These are phyloP conservation scores for Gynandropsis gynandra DNA, from an alignment of 345 rosid genomes.

Conservation along the genomic window DNA sequence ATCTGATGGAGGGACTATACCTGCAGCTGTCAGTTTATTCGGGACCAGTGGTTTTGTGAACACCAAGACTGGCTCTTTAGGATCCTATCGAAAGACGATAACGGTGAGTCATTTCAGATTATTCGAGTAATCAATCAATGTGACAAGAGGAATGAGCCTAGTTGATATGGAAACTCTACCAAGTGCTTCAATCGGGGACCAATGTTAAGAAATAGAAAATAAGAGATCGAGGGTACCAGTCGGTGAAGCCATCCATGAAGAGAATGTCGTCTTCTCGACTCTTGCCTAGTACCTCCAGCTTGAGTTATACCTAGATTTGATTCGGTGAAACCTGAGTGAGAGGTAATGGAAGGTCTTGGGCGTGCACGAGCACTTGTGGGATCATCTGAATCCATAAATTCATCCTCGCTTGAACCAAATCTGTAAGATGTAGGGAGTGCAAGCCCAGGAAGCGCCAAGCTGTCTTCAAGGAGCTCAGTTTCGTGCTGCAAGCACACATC, in stretches of 20 bases:
- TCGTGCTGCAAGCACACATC: slow-evolving; percentile 50
- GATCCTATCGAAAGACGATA: slow-evolving; percentile 46
- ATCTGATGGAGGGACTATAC: slow-evolving; percentile 64
- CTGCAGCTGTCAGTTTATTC: slow-evolving; percentile 78
- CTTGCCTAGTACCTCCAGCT: slow-evolving; percentile 53
- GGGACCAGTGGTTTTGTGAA: slow-evolving; percentile 90
- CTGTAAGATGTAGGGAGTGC: slow-evolving; percentile 47
- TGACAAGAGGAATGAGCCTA: too few species aligned
- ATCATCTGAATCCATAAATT: slow-evolving; percentile 82
- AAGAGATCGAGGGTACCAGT: slow-evolving; percentile 39
- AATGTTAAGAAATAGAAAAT: neutral
- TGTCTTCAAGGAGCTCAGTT: slow-evolving; percentile 76
- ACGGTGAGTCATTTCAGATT: neutral
- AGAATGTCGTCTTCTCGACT: slow-evolving; percentile 51
- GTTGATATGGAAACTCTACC: too few species aligned
- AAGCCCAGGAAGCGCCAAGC: slow-evolving; percentile 62
- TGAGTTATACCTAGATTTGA: slow-evolving; percentile 39
- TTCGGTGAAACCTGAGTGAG: slow-evolving; percentile 42
- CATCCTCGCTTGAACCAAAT: slow-evolving; percentile 86
- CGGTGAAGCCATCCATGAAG: slow-evolving; percentile 75
- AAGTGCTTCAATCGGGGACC: too few species aligned
- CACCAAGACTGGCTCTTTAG: slow-evolving; percentile 74
- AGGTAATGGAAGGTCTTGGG: slow-evolving; percentile 36
- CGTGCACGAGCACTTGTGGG: slow-evolving; percentile 49
- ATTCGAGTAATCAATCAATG: neutral